phyloP scores from a whole-genome alignment of 768 basidiomycete genomes.

The Roridomyces roridus region DNA sequence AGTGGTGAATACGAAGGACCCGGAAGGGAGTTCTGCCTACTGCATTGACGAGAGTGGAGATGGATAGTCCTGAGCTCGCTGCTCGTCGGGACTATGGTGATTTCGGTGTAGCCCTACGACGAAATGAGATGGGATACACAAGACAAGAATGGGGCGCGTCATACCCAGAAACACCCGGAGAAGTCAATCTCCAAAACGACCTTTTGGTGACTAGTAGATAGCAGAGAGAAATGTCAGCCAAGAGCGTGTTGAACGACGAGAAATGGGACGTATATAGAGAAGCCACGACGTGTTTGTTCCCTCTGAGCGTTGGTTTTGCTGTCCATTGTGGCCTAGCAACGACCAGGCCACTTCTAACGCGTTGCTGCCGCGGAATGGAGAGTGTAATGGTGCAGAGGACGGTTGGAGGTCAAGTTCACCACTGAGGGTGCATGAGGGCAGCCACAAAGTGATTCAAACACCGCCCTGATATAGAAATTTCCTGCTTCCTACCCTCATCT shows the following conservation, averaged over 20 bases:
- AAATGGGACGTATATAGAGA: constrained; percentile 81
- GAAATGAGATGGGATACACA: constrained; percentile 27
- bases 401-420: constrained; percentile 10
- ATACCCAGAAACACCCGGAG: constrained; percentile 83
- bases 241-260: constrained; percentile 30
- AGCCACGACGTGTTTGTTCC: constrained; percentile 82
- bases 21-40: constrained; percentile 51
- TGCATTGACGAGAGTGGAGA: constrained; percentile 88
- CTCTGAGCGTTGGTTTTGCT: constrained; percentile 66
- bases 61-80: constrained; percentile 83
- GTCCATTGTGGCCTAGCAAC: constrained; percentile 45
- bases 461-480: constrained; percentile 8
- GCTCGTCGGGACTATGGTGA: constrained; percentile 84
- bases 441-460: background rate
- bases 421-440: constrained; percentile 14
- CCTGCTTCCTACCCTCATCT: constrained; percentile 32
- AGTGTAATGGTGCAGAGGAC: constrained; percentile 32
- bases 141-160: constrained; percentile 28
- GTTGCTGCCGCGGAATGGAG: constrained; percentile 25
- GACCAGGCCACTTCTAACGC: constrained; percentile 16
- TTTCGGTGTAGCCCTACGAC: constrained; percentile 87
- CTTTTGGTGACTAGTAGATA: constrained; percentile 94
- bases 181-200: constrained; percentile 95
- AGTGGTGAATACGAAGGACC: constrained; percentile 21
- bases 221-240: constrained; percentile 51